Evolutionary conservation across 345 rosid species (phyloP).

Genomic region (Citrus unshiu): DNA sequence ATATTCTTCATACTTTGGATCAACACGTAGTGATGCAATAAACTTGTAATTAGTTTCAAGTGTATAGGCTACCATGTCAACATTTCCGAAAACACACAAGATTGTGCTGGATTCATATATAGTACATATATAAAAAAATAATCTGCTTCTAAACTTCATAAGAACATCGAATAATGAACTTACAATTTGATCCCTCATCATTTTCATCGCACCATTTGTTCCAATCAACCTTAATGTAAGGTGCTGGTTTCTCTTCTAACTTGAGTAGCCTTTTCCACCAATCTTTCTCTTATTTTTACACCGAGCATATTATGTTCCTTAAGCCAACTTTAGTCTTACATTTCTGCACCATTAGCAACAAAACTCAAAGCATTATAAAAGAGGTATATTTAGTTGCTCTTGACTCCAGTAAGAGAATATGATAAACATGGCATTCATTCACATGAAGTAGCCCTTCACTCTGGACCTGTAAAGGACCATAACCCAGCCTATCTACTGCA

Average conservation of each 20-base stretch:
- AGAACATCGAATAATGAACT: conserved; percentile 22
- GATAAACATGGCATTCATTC: neutral
- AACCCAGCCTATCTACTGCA: too few relatives aligned
- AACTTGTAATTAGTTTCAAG: neutral
- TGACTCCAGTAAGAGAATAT: neutral
- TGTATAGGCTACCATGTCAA: neutral
- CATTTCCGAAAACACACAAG: neutral
- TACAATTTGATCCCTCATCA: conserved; percentile 62
- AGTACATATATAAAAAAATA: neutral
- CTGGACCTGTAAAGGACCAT: too few relatives aligned
- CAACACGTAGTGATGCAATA: neutral
- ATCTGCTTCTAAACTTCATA: neutral
- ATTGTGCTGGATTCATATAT: neutral
- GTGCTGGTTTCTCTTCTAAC: conserved; percentile 89
- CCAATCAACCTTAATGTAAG: conserved; percentile 98
- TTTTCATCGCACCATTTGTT: conserved; percentile 99
- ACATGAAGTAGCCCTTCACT: too few relatives aligned
- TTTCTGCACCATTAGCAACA: conserved; percentile 42
- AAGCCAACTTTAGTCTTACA: conserved; percentile 74
- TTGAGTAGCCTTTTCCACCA: conserved; percentile 93
- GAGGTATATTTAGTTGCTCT: neutral
- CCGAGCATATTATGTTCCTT: conserved; percentile 75
- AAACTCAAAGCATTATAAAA: neutral
- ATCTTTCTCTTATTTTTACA: conserved; percentile 76
- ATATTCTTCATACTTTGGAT: neutral